These are phyloP conservation scores for Coemansia sp. DNA, from an alignment of 192 early-diverging fungal genomes.

Conservation along the genomic window DNA sequence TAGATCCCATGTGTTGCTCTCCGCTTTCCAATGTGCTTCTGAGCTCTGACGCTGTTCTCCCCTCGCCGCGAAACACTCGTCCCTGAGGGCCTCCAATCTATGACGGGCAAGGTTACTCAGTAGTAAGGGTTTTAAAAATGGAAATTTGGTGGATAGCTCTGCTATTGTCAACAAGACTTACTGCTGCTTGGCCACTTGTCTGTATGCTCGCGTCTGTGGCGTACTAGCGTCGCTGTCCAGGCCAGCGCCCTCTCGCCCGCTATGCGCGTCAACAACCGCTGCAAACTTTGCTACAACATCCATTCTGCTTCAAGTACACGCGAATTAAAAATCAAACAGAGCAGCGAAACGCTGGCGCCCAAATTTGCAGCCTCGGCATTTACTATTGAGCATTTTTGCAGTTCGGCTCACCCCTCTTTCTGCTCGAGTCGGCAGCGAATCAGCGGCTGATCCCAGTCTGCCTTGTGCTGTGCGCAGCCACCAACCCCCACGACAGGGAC, in stretches of 20 bases:
- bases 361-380: not conserved
- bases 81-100: conserved; percentile 7
- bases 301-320: not conserved
- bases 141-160: not conserved
- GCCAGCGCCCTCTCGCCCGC: not conserved
- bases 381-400: not conserved
- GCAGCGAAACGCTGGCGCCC: not conserved
- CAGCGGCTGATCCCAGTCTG: not conserved
- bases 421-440: not conserved
- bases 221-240: not conserved
- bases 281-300: conserved; percentile 38
- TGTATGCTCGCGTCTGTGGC: conserved; percentile 19
- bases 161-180: conserved; percentile 16
- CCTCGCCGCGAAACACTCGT: not conserved
- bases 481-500: not conserved
- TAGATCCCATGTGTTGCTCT: conserved; percentile 52
- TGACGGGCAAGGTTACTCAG: not conserved
- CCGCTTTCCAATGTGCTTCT: conserved; percentile 32
- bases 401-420: not conserved
- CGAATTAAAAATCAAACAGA: conserved; percentile 10
- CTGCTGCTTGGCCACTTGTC: conserved; percentile 30
- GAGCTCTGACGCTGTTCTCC: not conserved
- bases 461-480: not conserved
- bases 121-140: not conserved
- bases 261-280: conserved; percentile 23